These are phyloP conservation scores for Aspergillus leporis DNA, from an alignment of 495 filamentous ascomycete genomes.

Conservation along the genomic window DNA sequence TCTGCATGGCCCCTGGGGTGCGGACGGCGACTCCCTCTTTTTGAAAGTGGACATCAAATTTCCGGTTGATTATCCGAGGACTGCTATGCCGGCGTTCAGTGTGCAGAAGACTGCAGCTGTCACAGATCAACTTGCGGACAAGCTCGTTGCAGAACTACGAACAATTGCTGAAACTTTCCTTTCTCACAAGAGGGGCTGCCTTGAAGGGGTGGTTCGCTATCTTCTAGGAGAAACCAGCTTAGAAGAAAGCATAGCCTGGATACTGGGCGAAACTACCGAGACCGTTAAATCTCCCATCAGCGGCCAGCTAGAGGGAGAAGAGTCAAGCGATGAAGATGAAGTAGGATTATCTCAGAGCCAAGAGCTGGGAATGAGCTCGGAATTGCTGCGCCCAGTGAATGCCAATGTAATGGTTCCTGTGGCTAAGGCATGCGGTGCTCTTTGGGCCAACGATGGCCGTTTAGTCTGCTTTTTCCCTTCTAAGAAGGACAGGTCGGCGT, in stretches of 20 bases:
- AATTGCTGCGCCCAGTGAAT: slow-evolving; percentile 56
- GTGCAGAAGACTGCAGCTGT: slow-evolving; percentile 80
- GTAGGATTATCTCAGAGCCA: slow-evolving; percentile 55
- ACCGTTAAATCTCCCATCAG: slow-evolving; percentile 52
- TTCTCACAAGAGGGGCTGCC: slow-evolving; percentile 68
- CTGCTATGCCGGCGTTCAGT: slow-evolving; percentile 61
- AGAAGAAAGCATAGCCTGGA: slow-evolving; percentile 70
- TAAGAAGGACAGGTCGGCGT: slow-evolving; percentile 69
- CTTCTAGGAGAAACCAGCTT: slow-evolving; percentile 80
- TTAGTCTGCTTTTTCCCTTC: slow-evolving; percentile 87
- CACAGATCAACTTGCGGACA: slow-evolving; percentile 63
- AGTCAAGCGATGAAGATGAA: slow-evolving; percentile 87
- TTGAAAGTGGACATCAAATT: slow-evolving; percentile 80
- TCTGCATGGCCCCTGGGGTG: slow-evolving; percentile 84
- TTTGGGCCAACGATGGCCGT: slow-evolving; percentile 75
- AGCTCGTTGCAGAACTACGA: slow-evolving; percentile 65
- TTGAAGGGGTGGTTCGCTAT: slow-evolving; percentile 81
- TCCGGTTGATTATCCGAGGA: slow-evolving; percentile 72
- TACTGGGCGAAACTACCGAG: slow-evolving; percentile 51
- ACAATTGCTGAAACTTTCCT: slow-evolving; percentile 70
- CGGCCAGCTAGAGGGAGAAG: slow-evolving; percentile 61
- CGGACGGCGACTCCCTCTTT: slow-evolving; percentile 67
- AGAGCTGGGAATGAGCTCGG: slow-evolving; percentile 56
- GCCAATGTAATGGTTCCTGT: slow-evolving; percentile 76
- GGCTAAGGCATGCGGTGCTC: slow-evolving; percentile 71